Percentiles rank a stretch among this genome's conserved stretches.
Evolutionary conservation across 2,329 filamentous ascomycete genomes (phyloP).

Genomic region (Trichoderma sp.): DNA sequence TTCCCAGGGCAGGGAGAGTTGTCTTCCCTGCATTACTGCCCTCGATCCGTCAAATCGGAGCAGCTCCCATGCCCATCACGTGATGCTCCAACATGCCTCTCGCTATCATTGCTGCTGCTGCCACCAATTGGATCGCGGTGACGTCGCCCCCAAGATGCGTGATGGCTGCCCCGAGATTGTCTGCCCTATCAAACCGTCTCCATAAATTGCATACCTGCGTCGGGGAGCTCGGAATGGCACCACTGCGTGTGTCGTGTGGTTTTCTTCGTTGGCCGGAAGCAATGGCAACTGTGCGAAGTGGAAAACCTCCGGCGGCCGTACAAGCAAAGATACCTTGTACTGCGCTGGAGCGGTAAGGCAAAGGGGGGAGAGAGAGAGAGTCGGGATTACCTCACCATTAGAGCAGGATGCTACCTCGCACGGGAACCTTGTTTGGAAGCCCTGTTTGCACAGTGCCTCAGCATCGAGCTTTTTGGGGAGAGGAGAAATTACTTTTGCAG

Average conservation of each 20-base stretch:
- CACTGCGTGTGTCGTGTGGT: background rate
- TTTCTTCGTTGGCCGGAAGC: background rate
- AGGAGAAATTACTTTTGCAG: background rate
- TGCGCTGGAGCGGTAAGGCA: background rate
- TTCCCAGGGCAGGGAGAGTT: background rate
- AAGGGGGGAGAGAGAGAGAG: background rate
- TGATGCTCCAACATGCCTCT: background rate
- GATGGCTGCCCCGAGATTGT: background rate
- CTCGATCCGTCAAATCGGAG: slow-evolving; percentile 9
- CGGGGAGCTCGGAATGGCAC: slow-evolving; percentile 3
- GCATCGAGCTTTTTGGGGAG: no score
- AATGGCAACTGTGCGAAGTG: background rate
- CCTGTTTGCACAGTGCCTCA: background rate
- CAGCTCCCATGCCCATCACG: background rate
- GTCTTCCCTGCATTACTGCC: background rate
- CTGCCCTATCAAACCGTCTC: background rate
- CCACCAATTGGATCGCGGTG: background rate
- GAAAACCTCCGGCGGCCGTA: background rate
- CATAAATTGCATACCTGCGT: slow-evolving; percentile 3
- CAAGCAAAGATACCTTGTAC: background rate
- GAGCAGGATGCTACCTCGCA: background rate
- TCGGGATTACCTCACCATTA: background rate
- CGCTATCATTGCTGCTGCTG: background rate
- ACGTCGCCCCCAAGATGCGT: slow-evolving; percentile 1
- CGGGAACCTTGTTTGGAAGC: background rate